Evolutionary conservation across 345 rosid species (phyloP).

Genomic region (Kandelia obovata): DNA sequence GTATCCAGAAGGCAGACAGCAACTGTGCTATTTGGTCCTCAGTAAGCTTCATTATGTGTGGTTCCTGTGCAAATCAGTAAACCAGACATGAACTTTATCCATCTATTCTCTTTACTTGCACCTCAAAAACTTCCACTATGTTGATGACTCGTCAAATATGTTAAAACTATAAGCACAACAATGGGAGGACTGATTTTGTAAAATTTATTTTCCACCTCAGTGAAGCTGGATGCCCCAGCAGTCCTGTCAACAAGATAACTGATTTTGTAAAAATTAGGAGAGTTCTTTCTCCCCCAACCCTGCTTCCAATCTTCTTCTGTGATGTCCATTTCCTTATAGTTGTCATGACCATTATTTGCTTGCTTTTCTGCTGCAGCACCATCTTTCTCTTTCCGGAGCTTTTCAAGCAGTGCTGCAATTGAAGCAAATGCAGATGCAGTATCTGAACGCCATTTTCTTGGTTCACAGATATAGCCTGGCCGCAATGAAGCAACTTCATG

Average conservation of each 20-base stretch:
- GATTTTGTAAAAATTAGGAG: conserved; percentile 62
- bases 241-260: conserved; percentile 67
- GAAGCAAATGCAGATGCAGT: conserved; percentile 68
- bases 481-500: conserved; percentile 55
- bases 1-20: conserved; percentile 87
- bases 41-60: conserved; percentile 56
- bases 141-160: background rate
- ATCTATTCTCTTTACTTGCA: too few relatives aligned
- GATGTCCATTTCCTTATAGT: conserved; percentile 38
- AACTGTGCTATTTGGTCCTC: conserved; percentile 91
- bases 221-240: conserved; percentile 41
- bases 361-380: conserved; percentile 45
- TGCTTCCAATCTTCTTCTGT: conserved; percentile 50
- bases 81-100: background rate
- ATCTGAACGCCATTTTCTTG: conserved; percentile 60
- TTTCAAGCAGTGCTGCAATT: conserved; percentile 69
- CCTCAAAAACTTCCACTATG: too few relatives aligned
- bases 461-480: conserved; percentile 55
- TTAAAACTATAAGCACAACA: conserved; percentile 1
- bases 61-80: conserved; percentile 49
- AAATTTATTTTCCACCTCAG: conserved; percentile 42
- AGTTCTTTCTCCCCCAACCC: conserved; percentile 41
- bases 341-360: conserved; percentile 39
- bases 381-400: conserved; percentile 79
- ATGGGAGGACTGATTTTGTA: background rate